Base-by-base conservation (phyloP, 2,329 filamentous ascomycete genomes). In the Fusarium sp. region DNA sequence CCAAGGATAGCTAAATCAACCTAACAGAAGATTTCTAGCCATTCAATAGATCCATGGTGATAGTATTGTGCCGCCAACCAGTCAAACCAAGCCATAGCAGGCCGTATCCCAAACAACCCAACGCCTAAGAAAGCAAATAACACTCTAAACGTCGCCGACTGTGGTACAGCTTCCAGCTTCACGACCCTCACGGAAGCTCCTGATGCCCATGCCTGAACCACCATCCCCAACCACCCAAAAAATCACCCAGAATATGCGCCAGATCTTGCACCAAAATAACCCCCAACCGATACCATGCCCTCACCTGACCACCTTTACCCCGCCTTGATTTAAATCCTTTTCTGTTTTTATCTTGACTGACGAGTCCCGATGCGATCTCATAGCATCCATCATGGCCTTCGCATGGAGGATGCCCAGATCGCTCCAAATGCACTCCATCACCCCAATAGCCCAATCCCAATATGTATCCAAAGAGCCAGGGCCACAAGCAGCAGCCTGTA, bases 341-440 rank as follows among this genome's bases (percentile, higher is more conserved):
- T 70, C 67, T 35, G 51, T 33, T 22, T 76, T 70, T 38, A 67
- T 60, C 35, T 62, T 62, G 4, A 68, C 4, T n/a, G 67, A 67
- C n/a, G 67, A 67, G 24, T 77, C 75, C 27, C 67, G 69, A 44
- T 79, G 72, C 14, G 69, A 70, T n/a, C 61, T 71, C 84, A 86
- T 85, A 8, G 80, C 74, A 46, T 86, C 84, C 40, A 84, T 83
- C 68, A 88, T 79, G 20, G 81, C 78, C 63, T 83, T 81, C 2
- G 86, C 87, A 70, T 87, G 85, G 36, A 85, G 78, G 84, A 89
- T 88, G 10, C 87, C 87, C 79, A 88, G 84, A 46, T 86, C 83
- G 57, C 82, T 79, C 84, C 86, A 89, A 14, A 88, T 83, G 11
- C 85, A 86, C 49, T 87, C 84, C 63, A 88, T 77, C 20, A 85